These are phyloP conservation scores for Tolypocladium paradoxum DNA, from an alignment of 2,329 filamentous ascomycete species.

Conservation along the genomic window DNA sequence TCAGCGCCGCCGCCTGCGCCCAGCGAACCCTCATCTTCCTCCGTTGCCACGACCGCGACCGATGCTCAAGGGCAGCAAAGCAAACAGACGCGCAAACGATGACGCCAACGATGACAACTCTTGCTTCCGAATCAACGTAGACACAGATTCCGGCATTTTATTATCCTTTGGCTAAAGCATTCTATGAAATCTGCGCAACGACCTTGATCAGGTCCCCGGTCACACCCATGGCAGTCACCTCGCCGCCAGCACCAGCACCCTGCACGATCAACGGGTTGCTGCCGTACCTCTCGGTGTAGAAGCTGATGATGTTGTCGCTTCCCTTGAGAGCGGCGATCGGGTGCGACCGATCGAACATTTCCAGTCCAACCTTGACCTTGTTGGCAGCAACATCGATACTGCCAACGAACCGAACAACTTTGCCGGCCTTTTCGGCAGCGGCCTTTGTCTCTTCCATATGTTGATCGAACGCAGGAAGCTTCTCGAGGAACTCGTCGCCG, in stretches of 20 bases:
- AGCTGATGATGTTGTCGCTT: constrained; percentile 97
- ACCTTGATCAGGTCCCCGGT: constrained; percentile 90
- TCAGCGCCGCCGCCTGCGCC: neutral
- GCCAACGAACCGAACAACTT: constrained; percentile 89
- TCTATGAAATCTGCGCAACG: constrained; percentile 53
- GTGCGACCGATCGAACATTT: constrained; percentile 79
- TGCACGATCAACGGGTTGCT: constrained; percentile 87
- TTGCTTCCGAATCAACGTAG: neutral
- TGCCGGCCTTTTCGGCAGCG: constrained; percentile 76
- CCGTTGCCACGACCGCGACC: neutral
- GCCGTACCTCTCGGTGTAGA: constrained; percentile 93
- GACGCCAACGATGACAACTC: neutral
- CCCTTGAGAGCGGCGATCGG: constrained; percentile 92
- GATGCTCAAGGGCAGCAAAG: neutral
- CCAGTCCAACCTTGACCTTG: constrained; percentile 80
- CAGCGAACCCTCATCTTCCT: neutral
- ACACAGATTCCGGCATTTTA: constrained; percentile 4
- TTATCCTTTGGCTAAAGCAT: constrained; percentile 8
- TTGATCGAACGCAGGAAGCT: constrained; percentile 71
- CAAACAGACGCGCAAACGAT: constrained; percentile 4
- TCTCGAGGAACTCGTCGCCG: constrained; percentile 77
- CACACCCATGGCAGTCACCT: constrained; percentile 96
- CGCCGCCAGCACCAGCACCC: constrained; percentile 85
- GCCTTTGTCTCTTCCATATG: constrained; percentile 82
- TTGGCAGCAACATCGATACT: constrained; percentile 78